These are phyloP conservation scores for Skeletonema tropicum DNA, from an alignment of 108 stramenopile genomes.

Conservation along the genomic window DNA sequence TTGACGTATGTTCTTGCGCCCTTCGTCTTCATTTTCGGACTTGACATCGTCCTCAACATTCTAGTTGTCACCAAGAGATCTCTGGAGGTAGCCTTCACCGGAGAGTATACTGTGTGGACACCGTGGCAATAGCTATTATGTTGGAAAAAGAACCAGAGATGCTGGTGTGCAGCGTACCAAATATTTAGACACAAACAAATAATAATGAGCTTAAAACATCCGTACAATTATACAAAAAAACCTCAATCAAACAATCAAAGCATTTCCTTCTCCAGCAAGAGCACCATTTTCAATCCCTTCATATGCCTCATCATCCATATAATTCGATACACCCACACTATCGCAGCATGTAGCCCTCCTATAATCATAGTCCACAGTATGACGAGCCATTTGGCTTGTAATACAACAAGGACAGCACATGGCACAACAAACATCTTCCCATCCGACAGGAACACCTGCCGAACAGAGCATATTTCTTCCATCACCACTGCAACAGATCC, in stretches of 20 bases:
- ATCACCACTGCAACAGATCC: constrained; percentile 21
- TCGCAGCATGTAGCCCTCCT: constrained; percentile 65
- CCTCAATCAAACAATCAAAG: constrained; percentile 22
- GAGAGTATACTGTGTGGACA: constrained; percentile 7
- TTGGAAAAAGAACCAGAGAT: no score
- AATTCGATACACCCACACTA: constrained; percentile 59
- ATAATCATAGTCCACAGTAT: constrained; percentile 85
- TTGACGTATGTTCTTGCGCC: constrained; percentile 46
- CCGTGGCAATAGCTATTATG: constrained; percentile 14
- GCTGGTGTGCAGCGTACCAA: no score
- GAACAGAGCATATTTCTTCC: constrained; percentile 4
- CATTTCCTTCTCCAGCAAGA: constrained; percentile 23
- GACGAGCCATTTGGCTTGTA: constrained; percentile 75
- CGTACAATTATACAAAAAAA: not conserved
- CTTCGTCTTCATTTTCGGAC: constrained; percentile 52
- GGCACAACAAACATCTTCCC: constrained; percentile 79
- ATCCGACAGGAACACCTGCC: constrained; percentile 42
- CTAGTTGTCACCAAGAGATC: constrained; percentile 54
- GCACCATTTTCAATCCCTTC: constrained; percentile 16
- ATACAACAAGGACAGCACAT: constrained; percentile 75
- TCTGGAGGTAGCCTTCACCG: constrained; percentile 36
- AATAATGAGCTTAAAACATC: not conserved
- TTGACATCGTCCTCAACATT: constrained; percentile 59
- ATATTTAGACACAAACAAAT: no score
- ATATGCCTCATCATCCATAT: constrained; percentile 51